A percentile compares a stretch with the other conserved stretches of the same genome.
phyloP scores from a whole-genome alignment of 1,284 basidiomycete species.

The Termitomyces sp. region DNA sequence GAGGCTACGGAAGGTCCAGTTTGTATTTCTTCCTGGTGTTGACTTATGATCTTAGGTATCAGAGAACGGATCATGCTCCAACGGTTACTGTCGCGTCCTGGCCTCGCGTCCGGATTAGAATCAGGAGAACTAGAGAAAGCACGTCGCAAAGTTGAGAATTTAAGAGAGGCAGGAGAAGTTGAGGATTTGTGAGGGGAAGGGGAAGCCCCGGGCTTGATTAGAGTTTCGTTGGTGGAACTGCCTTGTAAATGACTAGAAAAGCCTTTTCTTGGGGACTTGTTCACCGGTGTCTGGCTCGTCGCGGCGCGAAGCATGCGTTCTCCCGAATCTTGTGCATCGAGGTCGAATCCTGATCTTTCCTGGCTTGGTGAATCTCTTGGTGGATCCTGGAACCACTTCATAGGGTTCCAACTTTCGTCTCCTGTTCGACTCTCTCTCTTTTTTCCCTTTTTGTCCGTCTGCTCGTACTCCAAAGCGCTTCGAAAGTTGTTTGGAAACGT shows the following conservation, averaged over 20 bases:
- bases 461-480: conserved; percentile 50
- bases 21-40: conserved; percentile 23
- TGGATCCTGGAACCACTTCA: conserved; percentile 55
- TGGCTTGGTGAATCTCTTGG: conserved; percentile 48
- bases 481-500: conserved; percentile 43
- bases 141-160: conserved; percentile 18
- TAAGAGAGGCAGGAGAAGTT: conserved; percentile 17
- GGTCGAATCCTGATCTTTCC: conserved; percentile 33
- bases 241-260: conserved; percentile 1
- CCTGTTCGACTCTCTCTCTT: conserved; percentile 43
- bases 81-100: conserved; percentile 29
- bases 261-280: conserved; percentile 4
- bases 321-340: conserved; percentile 20
- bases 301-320: conserved; percentile 16
- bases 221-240: conserved; percentile 14
- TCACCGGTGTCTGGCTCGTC: conserved; percentile 6
- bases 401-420: conserved; percentile 46
- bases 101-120: conserved; percentile 23
- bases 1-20: conserved; percentile 44
- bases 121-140: conserved; percentile 44
- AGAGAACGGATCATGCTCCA: conserved; percentile 64
- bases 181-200: conserved; percentile 12
- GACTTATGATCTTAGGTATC: conserved; percentile 50
- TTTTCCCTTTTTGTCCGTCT: conserved; percentile 52
- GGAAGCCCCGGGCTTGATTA: conserved; percentile 2